phyloP scores from a whole-genome alignment of 306 rosid species.

The Echinosophora koreensis region DNA sequence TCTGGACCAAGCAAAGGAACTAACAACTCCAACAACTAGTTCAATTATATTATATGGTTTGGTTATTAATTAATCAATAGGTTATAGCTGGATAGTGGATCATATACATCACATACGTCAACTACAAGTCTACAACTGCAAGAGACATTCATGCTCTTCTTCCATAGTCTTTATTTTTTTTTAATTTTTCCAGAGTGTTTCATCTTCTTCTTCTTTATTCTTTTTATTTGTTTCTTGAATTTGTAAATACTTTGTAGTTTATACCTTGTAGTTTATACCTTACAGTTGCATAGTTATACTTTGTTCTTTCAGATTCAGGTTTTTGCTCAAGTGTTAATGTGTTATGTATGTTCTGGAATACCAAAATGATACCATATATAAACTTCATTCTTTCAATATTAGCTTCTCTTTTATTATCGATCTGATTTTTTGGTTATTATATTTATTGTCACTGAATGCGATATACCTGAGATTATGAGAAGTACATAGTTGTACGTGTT shows the following conservation, averaged over 20 bases:
- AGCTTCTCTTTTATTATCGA: not conserved
- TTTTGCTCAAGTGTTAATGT: not conserved
- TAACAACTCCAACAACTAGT: slow-evolving; percentile 61
- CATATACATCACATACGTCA: not conserved
- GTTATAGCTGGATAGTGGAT: not conserved
- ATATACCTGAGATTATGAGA: not conserved
- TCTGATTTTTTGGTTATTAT: not conserved
- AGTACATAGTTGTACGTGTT: not conserved
- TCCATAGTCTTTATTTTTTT: slow-evolving; percentile 11
- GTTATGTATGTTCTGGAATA: not conserved
- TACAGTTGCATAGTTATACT: slow-evolving; percentile 6
- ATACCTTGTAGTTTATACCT: not conserved
- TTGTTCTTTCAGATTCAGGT: slow-evolving; percentile 15
- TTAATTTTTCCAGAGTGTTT: not conserved
- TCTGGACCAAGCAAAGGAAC: slow-evolving; percentile 76
- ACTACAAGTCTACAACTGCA: not conserved
- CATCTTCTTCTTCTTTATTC: not conserved
- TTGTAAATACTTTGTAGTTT: slow-evolving; percentile 35
- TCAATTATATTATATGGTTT: not conserved
- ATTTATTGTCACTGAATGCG: not conserved
- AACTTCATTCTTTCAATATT: not conserved
- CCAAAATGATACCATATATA: not conserved
- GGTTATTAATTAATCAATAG: not conserved
- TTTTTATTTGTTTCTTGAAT: not conserved
- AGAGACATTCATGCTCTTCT: not conserved